These are phyloP conservation scores for Boletellus dicymbophilus DNA, from an alignment of 1,284 basidiomycete species.

Conservation along the genomic window DNA sequence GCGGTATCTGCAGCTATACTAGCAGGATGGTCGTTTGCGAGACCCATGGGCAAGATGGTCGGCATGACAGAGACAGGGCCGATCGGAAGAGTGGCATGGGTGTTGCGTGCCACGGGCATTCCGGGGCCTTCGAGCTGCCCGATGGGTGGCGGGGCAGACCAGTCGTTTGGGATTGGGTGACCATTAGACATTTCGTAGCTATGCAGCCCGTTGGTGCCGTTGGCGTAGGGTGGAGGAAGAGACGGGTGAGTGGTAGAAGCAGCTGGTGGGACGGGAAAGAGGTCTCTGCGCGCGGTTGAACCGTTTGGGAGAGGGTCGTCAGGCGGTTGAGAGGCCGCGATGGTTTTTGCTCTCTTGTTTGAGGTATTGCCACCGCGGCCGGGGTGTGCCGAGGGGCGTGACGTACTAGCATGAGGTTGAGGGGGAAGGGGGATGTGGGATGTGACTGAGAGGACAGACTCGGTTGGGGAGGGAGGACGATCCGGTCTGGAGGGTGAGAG, in stretches of 20 bases:
- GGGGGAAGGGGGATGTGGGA: conserved; percentile 47
- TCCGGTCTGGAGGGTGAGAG: conserved; percentile 44
- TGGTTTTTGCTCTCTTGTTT: conserved; percentile 39
- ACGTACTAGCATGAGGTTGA: conserved; percentile 30
- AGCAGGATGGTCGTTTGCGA: conserved; percentile 26
- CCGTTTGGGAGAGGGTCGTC: conserved; percentile 28
- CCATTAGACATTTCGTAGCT: conserved; percentile 37
- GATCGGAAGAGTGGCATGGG: conserved; percentile 34
- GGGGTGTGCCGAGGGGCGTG: conserved; percentile 33
- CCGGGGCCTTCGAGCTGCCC: conserved; percentile 74
- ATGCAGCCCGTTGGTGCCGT: conserved; percentile 31
- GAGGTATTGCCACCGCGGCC: conserved; percentile 34
- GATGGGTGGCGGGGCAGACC: conserved; percentile 37
- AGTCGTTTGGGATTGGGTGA: conserved; percentile 23
- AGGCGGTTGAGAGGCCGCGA: conserved; percentile 27
- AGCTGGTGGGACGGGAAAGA: conserved; percentile 39
- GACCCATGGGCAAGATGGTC: conserved; percentile 20
- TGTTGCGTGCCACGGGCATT: conserved; percentile 61
- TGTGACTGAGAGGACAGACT: conserved; percentile 68
- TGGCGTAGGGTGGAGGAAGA: conserved; percentile 40
- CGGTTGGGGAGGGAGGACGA: conserved; percentile 67
- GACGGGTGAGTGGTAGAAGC: conserved; percentile 43
- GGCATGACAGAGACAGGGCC: conserved; percentile 28
- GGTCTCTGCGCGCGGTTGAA: conserved; percentile 31
- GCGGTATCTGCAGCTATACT: conserved; percentile 35